A percentile compares a stretch with the other conserved stretches of the same genome.
These are phyloP conservation scores for Coniochaeta sp. DNA, from an alignment of 2,329 filamentous ascomycete genomes.

Conservation along the genomic window DNA sequence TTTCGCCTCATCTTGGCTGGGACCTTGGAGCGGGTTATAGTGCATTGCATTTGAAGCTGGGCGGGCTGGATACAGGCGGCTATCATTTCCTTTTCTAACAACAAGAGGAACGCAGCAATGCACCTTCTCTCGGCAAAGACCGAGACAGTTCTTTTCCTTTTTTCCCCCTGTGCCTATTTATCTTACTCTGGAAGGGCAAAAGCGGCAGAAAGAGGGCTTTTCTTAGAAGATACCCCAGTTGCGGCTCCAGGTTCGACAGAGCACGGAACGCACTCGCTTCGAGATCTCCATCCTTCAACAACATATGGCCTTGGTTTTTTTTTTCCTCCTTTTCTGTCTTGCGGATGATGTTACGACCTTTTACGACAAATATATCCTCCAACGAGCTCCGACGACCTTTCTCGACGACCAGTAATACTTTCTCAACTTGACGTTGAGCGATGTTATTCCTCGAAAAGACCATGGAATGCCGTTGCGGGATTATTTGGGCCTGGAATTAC, in stretches of 20 bases:
- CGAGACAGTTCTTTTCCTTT: slow-evolving; percentile 16
- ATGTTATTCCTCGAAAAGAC: slow-evolving; percentile 10
- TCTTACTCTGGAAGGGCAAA: slow-evolving; percentile 11
- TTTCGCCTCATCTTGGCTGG: slow-evolving; percentile 46
- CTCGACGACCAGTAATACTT: slow-evolving; percentile 23
- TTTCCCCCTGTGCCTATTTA: slow-evolving; percentile 18
- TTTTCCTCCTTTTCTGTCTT: slow-evolving; percentile 29
- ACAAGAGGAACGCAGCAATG: slow-evolving; percentile 61
- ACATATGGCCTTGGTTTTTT: slow-evolving; percentile 18
- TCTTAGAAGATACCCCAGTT: slow-evolving; percentile 29
- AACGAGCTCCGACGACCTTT: slow-evolving; percentile 28
- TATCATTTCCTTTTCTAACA: slow-evolving; percentile 19
- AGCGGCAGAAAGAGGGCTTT: slow-evolving; percentile 33
- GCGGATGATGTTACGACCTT: slow-evolving; percentile 40
- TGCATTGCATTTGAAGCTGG: slow-evolving; percentile 45
- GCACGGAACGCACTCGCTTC: slow-evolving; percentile 28
- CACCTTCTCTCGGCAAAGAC: slow-evolving; percentile 26
- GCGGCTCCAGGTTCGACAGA: slow-evolving; percentile 16
- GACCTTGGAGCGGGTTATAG: slow-evolving; percentile 40
- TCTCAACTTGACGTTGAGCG: slow-evolving; percentile 12
- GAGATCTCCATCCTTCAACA: slow-evolving; percentile 22
- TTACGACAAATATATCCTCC: slow-evolving; percentile 25
- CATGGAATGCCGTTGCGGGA: slow-evolving; percentile 5
- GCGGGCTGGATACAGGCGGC: slow-evolving; percentile 38
- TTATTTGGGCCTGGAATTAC: slow-evolving; percentile 6